These are phyloP conservation scores for Chaetothyriales sp. DNA, from an alignment of 2,329 filamentous ascomycete species.

Conservation along the genomic window DNA sequence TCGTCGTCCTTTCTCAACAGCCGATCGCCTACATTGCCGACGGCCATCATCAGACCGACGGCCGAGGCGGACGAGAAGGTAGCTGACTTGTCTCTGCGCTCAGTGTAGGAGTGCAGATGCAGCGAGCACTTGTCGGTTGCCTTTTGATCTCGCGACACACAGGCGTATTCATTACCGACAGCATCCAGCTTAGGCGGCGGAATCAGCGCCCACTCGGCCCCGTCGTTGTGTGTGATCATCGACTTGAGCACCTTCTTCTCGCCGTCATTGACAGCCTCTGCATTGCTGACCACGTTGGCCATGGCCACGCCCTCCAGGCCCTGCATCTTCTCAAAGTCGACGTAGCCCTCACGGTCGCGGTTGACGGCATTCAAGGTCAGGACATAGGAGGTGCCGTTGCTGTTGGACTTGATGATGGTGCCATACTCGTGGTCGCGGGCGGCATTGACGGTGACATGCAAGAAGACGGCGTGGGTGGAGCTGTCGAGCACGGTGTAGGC, in stretches of 20 bases:
- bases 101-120: slow-evolving; percentile 91
- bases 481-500: slow-evolving; percentile 91
- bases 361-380: slow-evolving; percentile 71
- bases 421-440: slow-evolving; percentile 55
- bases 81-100: slow-evolving; percentile 63
- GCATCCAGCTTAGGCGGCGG: slow-evolving; percentile 55
- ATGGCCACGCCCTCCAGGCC: slow-evolving; percentile 80
- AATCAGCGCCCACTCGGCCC: slow-evolving; percentile 68
- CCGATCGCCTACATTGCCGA: slow-evolving; percentile 72
- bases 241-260: slow-evolving; percentile 69
- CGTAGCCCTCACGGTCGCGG: slow-evolving; percentile 58
- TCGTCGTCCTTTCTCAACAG: slow-evolving; percentile 54
- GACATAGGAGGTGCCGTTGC: slow-evolving; percentile 90
- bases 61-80: slow-evolving; percentile 81
- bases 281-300: slow-evolving; percentile 71
- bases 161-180: slow-evolving; percentile 56
- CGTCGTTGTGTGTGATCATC: slow-evolving; percentile 92
- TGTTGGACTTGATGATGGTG: slow-evolving; percentile 93
- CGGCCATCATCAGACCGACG: slow-evolving; percentile 76
- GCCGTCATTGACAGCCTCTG: slow-evolving; percentile 45
- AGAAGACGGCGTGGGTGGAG: slow-evolving; percentile 82
- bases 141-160: slow-evolving; percentile 43
- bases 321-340: slow-evolving; percentile 92
- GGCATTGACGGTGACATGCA: slow-evolving; percentile 73
- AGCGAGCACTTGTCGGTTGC: slow-evolving; percentile 56